phyloP scores from a whole-genome alignment of 2,329 filamentous ascomycete genomes.

The Cladophialophora exuberans region DNA sequence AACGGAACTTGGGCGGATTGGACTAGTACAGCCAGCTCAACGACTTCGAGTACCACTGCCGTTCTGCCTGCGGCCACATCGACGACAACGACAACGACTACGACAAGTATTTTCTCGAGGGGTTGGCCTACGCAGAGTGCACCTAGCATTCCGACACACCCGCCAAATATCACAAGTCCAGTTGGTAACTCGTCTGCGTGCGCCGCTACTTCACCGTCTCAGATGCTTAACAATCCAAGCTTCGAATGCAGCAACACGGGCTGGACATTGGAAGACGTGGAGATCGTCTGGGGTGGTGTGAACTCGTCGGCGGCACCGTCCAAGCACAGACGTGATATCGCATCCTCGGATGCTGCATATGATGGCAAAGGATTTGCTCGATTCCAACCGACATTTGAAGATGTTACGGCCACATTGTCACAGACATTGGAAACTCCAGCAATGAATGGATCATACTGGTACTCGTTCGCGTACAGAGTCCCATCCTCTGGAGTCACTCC shows the following conservation, averaged over 20 bases:
- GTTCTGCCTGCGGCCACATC: background rate
- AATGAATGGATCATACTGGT: constrained; percentile 14
- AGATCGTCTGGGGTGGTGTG: constrained; percentile 15
- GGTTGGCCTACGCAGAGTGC: background rate
- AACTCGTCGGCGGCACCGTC: background rate
- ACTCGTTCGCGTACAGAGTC: constrained; percentile 15
- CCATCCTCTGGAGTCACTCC: constrained; percentile 10
- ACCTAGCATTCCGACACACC: no score
- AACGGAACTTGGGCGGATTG: constrained; percentile 6
- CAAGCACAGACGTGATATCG: constrained; percentile 8
- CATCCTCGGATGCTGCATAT: constrained; percentile 9
- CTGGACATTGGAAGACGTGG: constrained; percentile 12
- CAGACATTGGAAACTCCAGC: constrained; percentile 8
- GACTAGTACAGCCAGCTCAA: constrained; percentile 1
- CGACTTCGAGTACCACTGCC: background rate
- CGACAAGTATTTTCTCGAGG: background rate
- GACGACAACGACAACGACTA: background rate
- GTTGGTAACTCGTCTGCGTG: constrained; percentile 1
- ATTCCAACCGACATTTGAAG: constrained; percentile 6
- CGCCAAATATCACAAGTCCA: constrained; percentile 4
- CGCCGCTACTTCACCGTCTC: constrained; percentile 8
- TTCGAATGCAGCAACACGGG: constrained; percentile 13
- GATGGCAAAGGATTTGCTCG: constrained; percentile 16
- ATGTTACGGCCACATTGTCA: constrained; percentile 10
- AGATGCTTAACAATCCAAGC: constrained; percentile 11